phyloP scores from a whole-genome alignment of 2,329 filamentous ascomycete species.

The Alternaria brassicicola region DNA sequence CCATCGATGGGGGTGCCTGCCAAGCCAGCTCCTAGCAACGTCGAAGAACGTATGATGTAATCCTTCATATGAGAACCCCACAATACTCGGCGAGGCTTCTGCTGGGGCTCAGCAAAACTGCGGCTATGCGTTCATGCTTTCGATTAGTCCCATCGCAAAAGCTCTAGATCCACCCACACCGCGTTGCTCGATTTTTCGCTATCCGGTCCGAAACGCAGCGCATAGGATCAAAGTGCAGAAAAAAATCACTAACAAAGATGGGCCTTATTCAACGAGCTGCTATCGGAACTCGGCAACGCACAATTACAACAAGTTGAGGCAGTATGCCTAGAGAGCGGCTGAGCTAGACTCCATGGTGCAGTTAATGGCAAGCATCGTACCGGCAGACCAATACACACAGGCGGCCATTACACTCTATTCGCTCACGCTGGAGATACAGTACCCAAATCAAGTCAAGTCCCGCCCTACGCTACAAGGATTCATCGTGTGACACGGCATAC shows the following conservation, averaged over 20 bases:
- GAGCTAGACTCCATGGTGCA: not conserved
- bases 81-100: conserved; percentile 1
- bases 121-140: not conserved
- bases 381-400: not conserved
- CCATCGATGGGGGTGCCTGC: not conserved
- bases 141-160: not conserved
- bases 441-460: not conserved
- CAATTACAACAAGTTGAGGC: not conserved
- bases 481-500: not conserved
- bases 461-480: not conserved
- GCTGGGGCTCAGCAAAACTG: not conserved
- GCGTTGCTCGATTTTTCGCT: not conserved
- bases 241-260: not conserved
- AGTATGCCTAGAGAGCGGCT: not conserved
- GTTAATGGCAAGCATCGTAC: not conserved
- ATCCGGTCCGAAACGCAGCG: not conserved
- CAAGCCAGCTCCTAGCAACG: not conserved
- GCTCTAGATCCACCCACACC: not conserved
- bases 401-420: not conserved
- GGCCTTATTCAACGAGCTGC: not conserved
- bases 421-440: not conserved
- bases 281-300: conserved; percentile 2
- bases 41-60: not conserved
- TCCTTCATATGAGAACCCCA: not conserved
- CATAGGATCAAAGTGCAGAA: not conserved